These are phyloP conservation scores for Diaporthe nobilis DNA, from an alignment of 2,329 filamentous ascomycete species.

Conservation along the genomic window DNA sequence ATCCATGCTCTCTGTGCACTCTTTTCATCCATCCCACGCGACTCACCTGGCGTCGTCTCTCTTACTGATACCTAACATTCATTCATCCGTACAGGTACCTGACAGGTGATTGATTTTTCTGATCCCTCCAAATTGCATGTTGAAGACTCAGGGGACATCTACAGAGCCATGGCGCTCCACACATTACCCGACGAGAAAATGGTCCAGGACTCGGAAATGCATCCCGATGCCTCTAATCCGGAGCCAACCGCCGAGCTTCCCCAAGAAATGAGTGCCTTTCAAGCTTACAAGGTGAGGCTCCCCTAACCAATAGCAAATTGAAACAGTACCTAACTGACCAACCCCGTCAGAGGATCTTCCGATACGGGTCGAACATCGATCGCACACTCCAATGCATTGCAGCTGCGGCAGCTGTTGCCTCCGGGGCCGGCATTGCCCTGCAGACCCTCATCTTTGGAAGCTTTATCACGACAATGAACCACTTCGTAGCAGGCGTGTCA, in stretches of 20 bases:
- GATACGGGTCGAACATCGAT: not conserved
- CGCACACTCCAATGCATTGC: not conserved
- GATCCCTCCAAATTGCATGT: not conserved
- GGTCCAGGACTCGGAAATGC: not conserved
- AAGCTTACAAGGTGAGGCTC: constrained; percentile 1
- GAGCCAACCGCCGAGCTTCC: not conserved
- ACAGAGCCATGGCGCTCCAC: not conserved
- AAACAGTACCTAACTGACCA: no score
- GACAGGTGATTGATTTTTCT: not conserved
- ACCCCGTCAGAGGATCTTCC: not conserved
- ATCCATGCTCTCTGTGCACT: not conserved
- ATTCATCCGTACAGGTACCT: not conserved
- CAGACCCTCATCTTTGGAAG: constrained; percentile 11
- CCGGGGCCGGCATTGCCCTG: constrained; percentile 1
- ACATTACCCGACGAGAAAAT: not conserved
- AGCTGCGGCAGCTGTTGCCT: not conserved
- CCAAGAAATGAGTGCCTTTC: not conserved
- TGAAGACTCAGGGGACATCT: not conserved
- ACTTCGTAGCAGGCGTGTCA: not conserved
- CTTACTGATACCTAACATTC: not conserved
- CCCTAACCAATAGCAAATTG: not conserved
- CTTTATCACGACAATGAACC: constrained; percentile 16
- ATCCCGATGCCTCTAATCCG: not conserved
- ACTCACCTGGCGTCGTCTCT: not conserved
- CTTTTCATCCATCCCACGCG: not conserved